Evolutionary conservation across 2,329 filamentous ascomycete species (phyloP).

Genomic region (Podosphaera fusca): DNA sequence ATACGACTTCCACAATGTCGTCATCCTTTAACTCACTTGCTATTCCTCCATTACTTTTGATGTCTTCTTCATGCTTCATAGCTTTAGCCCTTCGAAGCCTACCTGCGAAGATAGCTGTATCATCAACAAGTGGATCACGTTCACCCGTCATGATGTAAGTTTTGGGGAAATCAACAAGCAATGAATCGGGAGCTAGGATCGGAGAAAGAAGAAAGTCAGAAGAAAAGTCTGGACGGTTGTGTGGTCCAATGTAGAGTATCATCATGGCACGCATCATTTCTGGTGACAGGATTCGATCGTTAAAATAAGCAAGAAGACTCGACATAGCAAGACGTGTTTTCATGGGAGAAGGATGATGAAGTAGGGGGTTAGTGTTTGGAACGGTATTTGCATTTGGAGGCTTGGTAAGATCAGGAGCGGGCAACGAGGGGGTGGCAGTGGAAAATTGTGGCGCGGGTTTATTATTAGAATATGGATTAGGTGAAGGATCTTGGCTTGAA

Average conservation of each 20-base stretch:
- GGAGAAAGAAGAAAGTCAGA: constrained; percentile 82
- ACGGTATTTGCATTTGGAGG: not conserved
- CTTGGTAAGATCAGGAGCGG: not conserved
- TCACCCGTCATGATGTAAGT: constrained; percentile 89
- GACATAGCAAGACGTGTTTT: constrained; percentile 80
- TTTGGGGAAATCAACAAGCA: constrained; percentile 75
- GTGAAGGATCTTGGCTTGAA: not conserved
- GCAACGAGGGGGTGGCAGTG: constrained; percentile 7
- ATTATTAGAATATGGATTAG: constrained; percentile 5
- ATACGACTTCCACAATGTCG: constrained; percentile 55
- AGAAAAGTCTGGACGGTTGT: constrained; percentile 78
- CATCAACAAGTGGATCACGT: constrained; percentile 83
- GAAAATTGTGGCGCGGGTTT: constrained; percentile 11
- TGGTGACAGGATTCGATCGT: constrained; percentile 78
- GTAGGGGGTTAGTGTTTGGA: constrained; percentile 10
- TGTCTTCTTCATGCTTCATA: constrained; percentile 25
- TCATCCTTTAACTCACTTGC: constrained; percentile 42
- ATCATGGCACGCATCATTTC: constrained; percentile 99
- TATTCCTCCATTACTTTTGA: constrained; percentile 29
- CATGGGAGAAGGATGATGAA: constrained; percentile 34
- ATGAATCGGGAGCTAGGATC: constrained; percentile 62
- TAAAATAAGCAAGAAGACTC: constrained; percentile 96
- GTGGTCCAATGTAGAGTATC: constrained; percentile 83
- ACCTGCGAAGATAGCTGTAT: constrained; percentile 90
- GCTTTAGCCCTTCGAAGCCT: constrained; percentile 61